Percentiles rank a stretch among this genome's conserved stretches.
Evolutionary conservation across 495 filamentous ascomycete species (phyloP).

Genomic region (Penicillium verhagenii): DNA sequence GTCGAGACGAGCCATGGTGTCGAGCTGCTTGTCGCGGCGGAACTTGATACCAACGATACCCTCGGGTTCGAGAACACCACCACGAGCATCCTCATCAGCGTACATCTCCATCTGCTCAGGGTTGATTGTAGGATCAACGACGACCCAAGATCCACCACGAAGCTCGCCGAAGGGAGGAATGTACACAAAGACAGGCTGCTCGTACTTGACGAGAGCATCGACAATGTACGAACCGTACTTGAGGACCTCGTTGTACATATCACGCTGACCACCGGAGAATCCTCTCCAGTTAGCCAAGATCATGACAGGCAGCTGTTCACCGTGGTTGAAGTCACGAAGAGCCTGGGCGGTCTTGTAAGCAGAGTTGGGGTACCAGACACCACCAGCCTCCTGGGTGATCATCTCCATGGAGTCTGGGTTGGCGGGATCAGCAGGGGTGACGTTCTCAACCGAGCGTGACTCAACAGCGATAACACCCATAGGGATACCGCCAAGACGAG

Average conservation of each 20-base stretch:
- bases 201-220: slow-evolving; percentile 94
- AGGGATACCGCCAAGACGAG: slow-evolving; percentile 94
- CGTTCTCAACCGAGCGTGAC: slow-evolving; percentile 92
- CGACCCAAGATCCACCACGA: slow-evolving; percentile 98
- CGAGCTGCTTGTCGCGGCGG: slow-evolving; percentile 93
- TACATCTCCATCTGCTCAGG: slow-evolving; percentile 98
- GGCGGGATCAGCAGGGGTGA: slow-evolving; percentile 96
- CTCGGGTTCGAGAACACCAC: slow-evolving; percentile 96
- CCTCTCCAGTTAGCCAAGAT: slow-evolving; percentile 99
- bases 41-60: slow-evolving; percentile 99
- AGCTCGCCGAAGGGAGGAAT: slow-evolving; percentile 96
- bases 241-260: slow-evolving; percentile 99
- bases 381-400: slow-evolving; percentile 88
- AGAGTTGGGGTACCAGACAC: slow-evolving; percentile 99
- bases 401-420: slow-evolving; percentile 98
- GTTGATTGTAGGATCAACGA: slow-evolving; percentile 98
- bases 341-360: slow-evolving; percentile 99
- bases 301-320: slow-evolving; percentile 97
- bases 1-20: slow-evolving; percentile 96
- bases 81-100: slow-evolving; percentile 91
- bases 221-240: slow-evolving; percentile 99
- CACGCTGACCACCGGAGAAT: slow-evolving; percentile 98
- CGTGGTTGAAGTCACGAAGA: slow-evolving; percentile 98
- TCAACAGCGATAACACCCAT: slow-evolving; percentile 98
- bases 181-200: slow-evolving; percentile 98